Evolutionary conservation across 78 protist species (phyloP).

Genomic region (Thecamonas trahens): DNA sequence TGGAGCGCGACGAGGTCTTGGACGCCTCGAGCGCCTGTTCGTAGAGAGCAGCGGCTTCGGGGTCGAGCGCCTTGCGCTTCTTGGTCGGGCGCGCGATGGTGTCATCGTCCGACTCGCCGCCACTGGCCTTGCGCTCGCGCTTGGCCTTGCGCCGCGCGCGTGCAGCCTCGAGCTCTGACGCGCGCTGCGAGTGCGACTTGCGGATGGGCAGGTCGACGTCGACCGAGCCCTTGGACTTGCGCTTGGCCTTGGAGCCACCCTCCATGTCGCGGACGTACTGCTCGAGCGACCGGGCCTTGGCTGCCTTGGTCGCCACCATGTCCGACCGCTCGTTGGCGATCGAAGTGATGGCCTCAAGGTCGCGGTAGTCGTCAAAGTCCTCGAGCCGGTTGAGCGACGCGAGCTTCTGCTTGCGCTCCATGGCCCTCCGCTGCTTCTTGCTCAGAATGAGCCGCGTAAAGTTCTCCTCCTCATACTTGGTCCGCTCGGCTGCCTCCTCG

Average conservation of each 20-base stretch:
- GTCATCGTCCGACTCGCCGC: background rate
- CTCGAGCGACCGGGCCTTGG: too few relatives aligned
- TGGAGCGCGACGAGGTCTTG: background rate
- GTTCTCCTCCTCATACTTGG: slow-evolving; percentile 18
- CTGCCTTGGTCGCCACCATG: background rate
- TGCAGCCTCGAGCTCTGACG: background rate
- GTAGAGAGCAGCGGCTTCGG: background rate
- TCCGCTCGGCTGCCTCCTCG: slow-evolving; percentile 1
- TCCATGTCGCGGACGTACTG: background rate
- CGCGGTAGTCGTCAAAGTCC: background rate
- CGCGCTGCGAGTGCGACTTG: background rate
- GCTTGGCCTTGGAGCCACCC: background rate
- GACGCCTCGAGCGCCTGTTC: background rate
- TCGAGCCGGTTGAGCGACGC: background rate
- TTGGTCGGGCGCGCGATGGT: too few relatives aligned
- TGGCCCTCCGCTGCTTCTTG: background rate
- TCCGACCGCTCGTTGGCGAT: background rate
- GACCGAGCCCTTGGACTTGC: background rate
- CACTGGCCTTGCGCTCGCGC: background rate
- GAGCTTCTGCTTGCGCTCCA: background rate
- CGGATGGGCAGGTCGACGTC: background rate
- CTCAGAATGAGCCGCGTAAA: background rate
- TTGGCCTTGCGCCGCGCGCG: background rate
- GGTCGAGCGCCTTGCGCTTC: background rate
- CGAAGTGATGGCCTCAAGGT: background rate